Evolutionary conservation across 73 alveolate genomes (phyloP).

Genomic region (Tetrahymena borealis): DNA sequence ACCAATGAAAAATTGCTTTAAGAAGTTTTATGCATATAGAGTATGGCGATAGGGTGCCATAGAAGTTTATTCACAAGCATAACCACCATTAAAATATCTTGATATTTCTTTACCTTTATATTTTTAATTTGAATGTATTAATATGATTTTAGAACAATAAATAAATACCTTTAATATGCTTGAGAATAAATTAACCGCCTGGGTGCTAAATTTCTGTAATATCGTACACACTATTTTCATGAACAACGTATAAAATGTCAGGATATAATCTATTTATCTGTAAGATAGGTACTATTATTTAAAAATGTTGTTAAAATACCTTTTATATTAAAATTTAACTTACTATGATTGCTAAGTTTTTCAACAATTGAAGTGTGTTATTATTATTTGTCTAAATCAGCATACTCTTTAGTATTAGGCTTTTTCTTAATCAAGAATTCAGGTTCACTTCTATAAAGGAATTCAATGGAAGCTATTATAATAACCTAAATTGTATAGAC

Average conservation of each 20-base stretch:
- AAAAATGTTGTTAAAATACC: background rate
- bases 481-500: background rate
- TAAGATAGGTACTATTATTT: background rate
- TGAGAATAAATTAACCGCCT: slow-evolving; percentile 35
- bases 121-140: background rate
- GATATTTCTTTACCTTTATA: slow-evolving; percentile 27
- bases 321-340: background rate
- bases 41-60: slow-evolving; percentile 11
- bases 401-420: background rate
- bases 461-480: background rate
- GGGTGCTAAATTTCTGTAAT: slow-evolving; percentile 37
- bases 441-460: background rate
- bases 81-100: slow-evolving; percentile 35
- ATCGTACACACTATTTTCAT: slow-evolving; percentile 25
- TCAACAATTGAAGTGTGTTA: background rate
- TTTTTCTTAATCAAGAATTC: background rate
- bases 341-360: background rate
- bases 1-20: slow-evolving; percentile 24
- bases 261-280: background rate
- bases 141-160: background rate
- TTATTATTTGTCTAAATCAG: background rate
- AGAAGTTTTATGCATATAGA: slow-evolving; percentile 17
- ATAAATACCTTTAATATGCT: background rate
- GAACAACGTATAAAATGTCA: background rate
- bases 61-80: background rate